Percentiles rank a stretch among this genome's conserved stretches.
Conservation (phyloP, 2,329 filamentous ascomycete species). For the Colletotrichum sp. region DNA sequence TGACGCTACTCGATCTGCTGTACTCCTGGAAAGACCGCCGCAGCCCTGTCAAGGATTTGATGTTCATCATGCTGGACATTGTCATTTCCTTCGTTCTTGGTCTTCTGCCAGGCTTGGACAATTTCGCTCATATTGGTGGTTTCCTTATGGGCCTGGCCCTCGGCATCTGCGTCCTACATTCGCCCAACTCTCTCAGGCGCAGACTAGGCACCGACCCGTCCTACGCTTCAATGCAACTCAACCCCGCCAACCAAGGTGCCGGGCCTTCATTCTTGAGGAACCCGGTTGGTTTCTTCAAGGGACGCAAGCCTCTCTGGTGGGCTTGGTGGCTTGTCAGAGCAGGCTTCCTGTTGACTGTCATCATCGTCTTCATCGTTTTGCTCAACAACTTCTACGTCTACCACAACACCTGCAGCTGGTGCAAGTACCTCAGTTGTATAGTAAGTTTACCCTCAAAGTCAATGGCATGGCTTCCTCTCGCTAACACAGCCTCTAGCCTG, state of each 20-base stretch:
- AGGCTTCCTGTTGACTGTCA: conserved; percentile 77
- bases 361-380: conserved; percentile 85
- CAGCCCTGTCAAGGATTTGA: conserved; percentile 81
- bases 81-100: conserved; percentile 91
- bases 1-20: conserved; percentile 86
- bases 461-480: neutral
- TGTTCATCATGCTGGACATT: conserved; percentile 86
- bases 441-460: conserved; percentile 59
- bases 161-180: conserved; percentile 87
- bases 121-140: conserved; percentile 96
- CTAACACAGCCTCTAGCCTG: conserved; percentile 49
- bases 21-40: conserved; percentile 88
- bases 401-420: conserved; percentile 82
- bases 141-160: conserved; percentile 91
- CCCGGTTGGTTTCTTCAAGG: conserved; percentile 84
- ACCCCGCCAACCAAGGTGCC: conserved; percentile 48
- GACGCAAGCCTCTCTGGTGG: conserved; percentile 95
- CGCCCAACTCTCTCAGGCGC: conserved; percentile 78
- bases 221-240: conserved; percentile 71
- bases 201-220: conserved; percentile 73
- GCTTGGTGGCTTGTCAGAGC: conserved; percentile 91
- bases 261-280: conserved; percentile 62
- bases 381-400: conserved; percentile 90
- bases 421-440: conserved; percentile 92
- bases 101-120: conserved; percentile 90